Percentiles rank a stretch among this genome's conserved stretches.
phyloP scores from a whole-genome alignment of 257 asterid genomes.

The Capsicum rhomboideum region DNA sequence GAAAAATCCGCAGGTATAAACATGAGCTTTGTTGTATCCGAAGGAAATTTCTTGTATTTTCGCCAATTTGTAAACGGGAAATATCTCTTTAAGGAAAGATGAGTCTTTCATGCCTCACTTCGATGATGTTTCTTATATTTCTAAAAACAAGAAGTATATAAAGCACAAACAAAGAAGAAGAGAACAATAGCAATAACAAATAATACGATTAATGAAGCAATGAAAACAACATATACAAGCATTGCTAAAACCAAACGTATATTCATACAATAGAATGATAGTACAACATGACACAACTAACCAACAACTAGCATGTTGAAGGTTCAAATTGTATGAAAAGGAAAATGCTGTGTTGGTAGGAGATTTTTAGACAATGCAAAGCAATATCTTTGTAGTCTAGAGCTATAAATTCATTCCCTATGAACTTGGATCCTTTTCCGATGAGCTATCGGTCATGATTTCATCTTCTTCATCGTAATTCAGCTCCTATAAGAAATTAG shows the following conservation, averaged over 20 bases:
- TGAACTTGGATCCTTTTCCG: background rate
- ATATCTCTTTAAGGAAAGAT: no score
- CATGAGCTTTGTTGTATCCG: no score
- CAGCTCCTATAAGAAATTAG: background rate
- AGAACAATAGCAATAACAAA: no score
- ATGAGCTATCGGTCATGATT: background rate
- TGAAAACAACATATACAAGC: background rate
- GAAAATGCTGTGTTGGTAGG: background rate
- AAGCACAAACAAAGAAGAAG: no score
- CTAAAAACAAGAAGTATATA: no score
- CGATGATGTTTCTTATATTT: no score
- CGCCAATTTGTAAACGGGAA: no score
- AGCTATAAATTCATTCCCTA: background rate
- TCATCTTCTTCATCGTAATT: conserved; percentile 2
- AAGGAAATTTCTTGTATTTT: no score
- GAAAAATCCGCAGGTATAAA: no score
- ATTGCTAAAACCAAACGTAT: background rate
- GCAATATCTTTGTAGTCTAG: background rate
- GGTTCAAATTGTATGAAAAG: background rate
- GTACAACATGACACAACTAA: background rate
- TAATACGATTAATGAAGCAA: no score
- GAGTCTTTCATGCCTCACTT: no score
- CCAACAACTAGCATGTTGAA: background rate
- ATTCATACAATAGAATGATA: background rate
- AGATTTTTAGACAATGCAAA: background rate